These are phyloP conservation scores for Lactuca sativa DNA, from an alignment of 129 eudicot genomes.

Conservation along the genomic window DNA sequence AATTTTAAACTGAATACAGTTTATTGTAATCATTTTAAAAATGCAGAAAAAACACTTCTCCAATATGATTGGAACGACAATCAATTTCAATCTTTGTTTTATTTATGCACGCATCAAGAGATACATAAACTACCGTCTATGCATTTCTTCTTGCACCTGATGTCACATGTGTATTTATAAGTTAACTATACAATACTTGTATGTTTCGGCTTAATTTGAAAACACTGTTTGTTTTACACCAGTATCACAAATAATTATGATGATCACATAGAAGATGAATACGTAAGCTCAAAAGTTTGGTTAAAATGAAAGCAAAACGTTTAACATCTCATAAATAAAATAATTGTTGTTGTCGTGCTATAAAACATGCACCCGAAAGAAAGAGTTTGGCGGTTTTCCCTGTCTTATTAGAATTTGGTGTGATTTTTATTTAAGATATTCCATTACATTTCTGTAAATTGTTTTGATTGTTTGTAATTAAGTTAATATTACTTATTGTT, in stretches of 20 bases:
- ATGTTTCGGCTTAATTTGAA: neutral
- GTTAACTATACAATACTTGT: conserved; percentile 11
- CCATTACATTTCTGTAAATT: neutral
- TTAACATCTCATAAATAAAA: neutral
- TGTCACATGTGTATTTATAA: conserved; percentile 17
- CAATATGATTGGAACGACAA: conserved; percentile 12
- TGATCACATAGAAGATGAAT: conserved; percentile 1
- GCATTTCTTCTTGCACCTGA: conserved; percentile 24
- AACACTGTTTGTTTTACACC: conserved; percentile 9
- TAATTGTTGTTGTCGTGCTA: conserved; percentile 10
- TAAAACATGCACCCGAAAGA: neutral
- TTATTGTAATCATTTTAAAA: neutral
- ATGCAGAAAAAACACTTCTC: neutral
- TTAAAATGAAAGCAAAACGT: neutral
- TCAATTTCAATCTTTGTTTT: neutral
- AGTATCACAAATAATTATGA: neutral
- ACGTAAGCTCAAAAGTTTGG: conserved; percentile 11
- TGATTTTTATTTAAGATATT: neutral
- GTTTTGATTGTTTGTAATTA: conserved; percentile 15
- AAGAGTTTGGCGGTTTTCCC: neutral
- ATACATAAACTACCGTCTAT: conserved; percentile 11
- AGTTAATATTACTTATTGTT: conserved; percentile 11
- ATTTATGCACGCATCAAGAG: conserved; percentile 10
- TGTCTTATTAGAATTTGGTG: neutral
- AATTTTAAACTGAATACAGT: neutral